phyloP scores from a whole-genome alignment of 805 yeast genomes.

The Wickerhamiella shivajii region DNA sequence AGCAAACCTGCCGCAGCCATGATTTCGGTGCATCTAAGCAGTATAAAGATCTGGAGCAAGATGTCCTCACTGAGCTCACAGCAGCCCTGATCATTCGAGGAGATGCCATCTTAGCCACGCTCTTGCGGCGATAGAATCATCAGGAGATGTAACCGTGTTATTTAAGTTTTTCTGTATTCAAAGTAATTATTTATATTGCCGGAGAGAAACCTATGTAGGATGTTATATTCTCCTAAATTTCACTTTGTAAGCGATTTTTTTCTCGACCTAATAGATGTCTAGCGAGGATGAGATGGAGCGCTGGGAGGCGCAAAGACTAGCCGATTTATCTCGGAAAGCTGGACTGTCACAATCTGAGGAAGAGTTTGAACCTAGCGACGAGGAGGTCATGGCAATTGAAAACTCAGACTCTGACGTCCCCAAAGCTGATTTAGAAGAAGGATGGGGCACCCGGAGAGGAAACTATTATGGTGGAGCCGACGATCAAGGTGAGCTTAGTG shows the following conservation, averaged over 20 bases:
- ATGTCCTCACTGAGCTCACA: conserved; percentile 9
- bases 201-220: no score
- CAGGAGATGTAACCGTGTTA: no score
- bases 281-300: conserved; percentile 17
- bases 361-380: conserved; percentile 34
- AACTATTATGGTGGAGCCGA: conserved; percentile 28
- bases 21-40: conserved; percentile 1
- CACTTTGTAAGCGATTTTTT: no score
- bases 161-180: no score
- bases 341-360: conserved; percentile 12
- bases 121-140: no score
- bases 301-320: conserved; percentile 12
- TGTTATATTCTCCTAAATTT: no score
- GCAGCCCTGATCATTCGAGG: conserved; percentile 17
- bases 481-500: conserved; percentile 57
- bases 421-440: conserved; percentile 25
- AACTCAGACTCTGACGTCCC: conserved; percentile 29
- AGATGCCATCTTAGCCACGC: conserved; percentile 17
- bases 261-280: no score
- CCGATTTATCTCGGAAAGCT: conserved; percentile 12
- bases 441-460: conserved; percentile 34
- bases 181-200: no score
- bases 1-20: conserved; percentile 9
- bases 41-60: conserved; percentile 6
- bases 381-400: conserved; percentile 36